phyloP scores from a whole-genome alignment of 2,329 filamentous ascomycete genomes.

The Aspergillus nomiae region DNA sequence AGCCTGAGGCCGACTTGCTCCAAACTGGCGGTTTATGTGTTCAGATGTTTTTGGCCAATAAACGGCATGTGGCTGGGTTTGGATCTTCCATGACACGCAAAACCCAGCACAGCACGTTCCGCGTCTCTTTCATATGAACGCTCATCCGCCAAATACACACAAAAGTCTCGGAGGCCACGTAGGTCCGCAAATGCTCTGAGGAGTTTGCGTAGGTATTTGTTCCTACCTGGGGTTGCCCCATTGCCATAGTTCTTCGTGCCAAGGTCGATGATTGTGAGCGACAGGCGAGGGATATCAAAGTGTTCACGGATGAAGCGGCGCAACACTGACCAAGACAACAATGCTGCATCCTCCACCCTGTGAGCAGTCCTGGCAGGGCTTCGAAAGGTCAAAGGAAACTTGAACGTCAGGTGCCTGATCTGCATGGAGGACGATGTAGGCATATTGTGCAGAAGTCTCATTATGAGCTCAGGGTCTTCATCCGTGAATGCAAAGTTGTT shows the following conservation, averaged over 20 bases:
- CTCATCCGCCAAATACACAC: slow-evolving; percentile 23
- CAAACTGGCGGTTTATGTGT: background rate
- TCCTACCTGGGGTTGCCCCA: slow-evolving; percentile 4
- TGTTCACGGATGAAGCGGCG: slow-evolving; percentile 32
- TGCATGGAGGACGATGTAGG: slow-evolving; percentile 21
- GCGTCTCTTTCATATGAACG: slow-evolving; percentile 20
- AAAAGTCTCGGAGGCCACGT: slow-evolving; percentile 21
- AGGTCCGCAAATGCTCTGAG: slow-evolving; percentile 22
- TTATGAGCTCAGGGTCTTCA: slow-evolving; percentile 24
- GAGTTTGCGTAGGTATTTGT: slow-evolving; percentile 21
- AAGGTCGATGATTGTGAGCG: slow-evolving; percentile 23
- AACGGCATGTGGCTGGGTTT: slow-evolving; percentile 1
- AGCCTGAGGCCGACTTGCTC: background rate
- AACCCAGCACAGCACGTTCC: slow-evolving; percentile 20
- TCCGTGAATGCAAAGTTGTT: slow-evolving; percentile 26
- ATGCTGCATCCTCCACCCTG: slow-evolving; percentile 10
- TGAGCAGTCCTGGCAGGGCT: slow-evolving; percentile 2
- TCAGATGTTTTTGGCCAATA: slow-evolving; percentile 5
- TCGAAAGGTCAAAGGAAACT: slow-evolving; percentile 21
- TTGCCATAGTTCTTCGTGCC: slow-evolving; percentile 8
- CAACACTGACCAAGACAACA: slow-evolving; percentile 26
- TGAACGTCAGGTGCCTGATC: slow-evolving; percentile 25
- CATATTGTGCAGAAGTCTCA: slow-evolving; percentile 22
- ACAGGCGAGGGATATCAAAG: slow-evolving; percentile 23
- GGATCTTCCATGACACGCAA: background rate